A percentile compares a stretch with the other conserved stretches of the same genome.
Conservation (phyloP, 352 stramenopile genomes). For the Labyrinthula sp. region DNA sequence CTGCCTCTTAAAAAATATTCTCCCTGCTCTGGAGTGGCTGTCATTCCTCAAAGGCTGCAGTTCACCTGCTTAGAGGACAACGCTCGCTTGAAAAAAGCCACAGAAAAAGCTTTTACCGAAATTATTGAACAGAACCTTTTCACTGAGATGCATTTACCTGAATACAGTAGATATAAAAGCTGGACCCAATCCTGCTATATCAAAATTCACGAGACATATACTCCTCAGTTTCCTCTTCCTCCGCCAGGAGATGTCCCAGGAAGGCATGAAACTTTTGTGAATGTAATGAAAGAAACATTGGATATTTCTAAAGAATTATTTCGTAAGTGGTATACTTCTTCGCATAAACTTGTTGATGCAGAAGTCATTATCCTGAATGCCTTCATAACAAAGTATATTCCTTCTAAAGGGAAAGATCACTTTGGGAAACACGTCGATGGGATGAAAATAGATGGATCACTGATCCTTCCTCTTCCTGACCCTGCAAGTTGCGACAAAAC, state of each 20-base stretch:
- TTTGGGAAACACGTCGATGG: conserved; percentile 28
- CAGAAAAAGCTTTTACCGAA: no score
- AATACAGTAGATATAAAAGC: conserved; percentile 28
- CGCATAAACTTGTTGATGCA: conserved; percentile 13
- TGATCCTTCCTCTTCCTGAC: conserved; percentile 18
- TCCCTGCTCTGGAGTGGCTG: no score
- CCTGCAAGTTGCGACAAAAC: no score
- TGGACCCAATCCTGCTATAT: conserved; percentile 29
- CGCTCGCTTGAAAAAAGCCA: no score
- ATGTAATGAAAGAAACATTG: conserved; percentile 5
- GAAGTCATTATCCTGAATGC: conserved; percentile 17
- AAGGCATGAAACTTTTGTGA: conserved; percentile 2
- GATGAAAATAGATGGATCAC: conserved; percentile 14
- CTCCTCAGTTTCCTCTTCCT: conserved; percentile 22
- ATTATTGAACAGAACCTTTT: no score
- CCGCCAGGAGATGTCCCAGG: no score
- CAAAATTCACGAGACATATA: conserved; percentile 22
- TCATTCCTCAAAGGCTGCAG: no score
- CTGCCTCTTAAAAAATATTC: no score
- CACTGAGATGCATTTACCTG: conserved; percentile 21
- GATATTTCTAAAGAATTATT: conserved; percentile 4
- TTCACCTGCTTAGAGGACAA: no score
- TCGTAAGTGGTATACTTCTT: conserved; percentile 14
- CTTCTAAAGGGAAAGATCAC: conserved; percentile 17
- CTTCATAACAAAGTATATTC: conserved; percentile 29